Base-by-base conservation (phyloP, 2,329 filamentous ascomycete species). In the Diplodia sapinea region DNA sequence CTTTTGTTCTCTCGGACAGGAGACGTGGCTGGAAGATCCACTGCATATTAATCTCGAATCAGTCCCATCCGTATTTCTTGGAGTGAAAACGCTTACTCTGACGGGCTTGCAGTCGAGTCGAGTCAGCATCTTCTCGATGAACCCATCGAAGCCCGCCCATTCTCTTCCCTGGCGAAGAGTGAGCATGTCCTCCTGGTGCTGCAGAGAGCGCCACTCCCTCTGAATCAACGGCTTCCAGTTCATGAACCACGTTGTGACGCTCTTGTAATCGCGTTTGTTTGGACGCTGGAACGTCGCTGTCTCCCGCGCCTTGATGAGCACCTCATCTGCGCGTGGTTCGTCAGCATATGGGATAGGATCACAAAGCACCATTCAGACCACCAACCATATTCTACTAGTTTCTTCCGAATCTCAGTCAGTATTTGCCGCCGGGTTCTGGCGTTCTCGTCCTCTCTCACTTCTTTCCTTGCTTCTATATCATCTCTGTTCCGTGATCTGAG, bases 111-210 rank as follows among this genome's bases (percentile, higher is more conserved):
- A 70, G 31, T 79, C 74, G 15, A 74, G 61, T 15, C 73, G 72
- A 2, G 70, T 70, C 5, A 78, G 73, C 6, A 78, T 65, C 0
- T 71, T 74, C 57, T 82, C 79, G 1, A 82, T 74, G 8, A 77
- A 71, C 3, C 76, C 76, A 31, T 82, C 80, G 50, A 82, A 81
- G 1, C 71, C 74, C 13, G 79, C 79, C 71, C 79, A 77, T 67
- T 82, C 80, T 11, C 80, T 75, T 1, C 80, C 80, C 12, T 71
- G 74, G 9, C 75, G 72, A 0, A 82, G 71, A 0, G 77, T 80
- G 1, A 82, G 71, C 20, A 78, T 77, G 67, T 82, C 80, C 72
- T 82, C 79, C 70, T 80, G 78, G 49, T 72, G 74, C 36, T 74
- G 75, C n/a, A 82, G 77, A 12, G 74, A 78, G 15, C 76, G 75